Evolutionary conservation across 495 filamentous ascomycete genomes (phyloP).

Genomic region (Tuber umbilicatum): DNA sequence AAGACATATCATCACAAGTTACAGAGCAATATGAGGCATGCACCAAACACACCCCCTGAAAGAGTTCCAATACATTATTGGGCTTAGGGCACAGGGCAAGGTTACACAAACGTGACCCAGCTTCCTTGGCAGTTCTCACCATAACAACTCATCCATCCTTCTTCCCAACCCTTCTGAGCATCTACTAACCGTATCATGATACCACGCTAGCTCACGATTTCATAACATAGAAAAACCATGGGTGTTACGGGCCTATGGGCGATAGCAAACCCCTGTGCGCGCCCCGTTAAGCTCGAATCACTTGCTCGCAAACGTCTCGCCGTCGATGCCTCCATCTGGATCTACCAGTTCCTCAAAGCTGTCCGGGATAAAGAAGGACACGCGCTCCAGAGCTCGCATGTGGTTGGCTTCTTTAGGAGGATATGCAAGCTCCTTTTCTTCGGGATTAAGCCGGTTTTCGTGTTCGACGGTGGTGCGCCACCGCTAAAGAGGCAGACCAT

Average conservation of each 20-base stretch:
- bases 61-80: neutral
- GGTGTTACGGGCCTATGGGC: constrained; percentile 97
- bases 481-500: constrained; percentile 88
- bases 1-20: neutral
- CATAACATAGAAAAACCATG: constrained; percentile 52
- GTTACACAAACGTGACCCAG: constrained; percentile 27
- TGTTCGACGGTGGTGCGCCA: constrained; percentile 94
- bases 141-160: constrained; percentile 6
- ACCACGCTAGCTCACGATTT: constrained; percentile 11
- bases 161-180: constrained; percentile 5
- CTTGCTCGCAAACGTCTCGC: constrained; percentile 91
- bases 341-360: constrained; percentile 98
- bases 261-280: constrained; percentile 83
- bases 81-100: constrained; percentile 18
- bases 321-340: constrained; percentile 98
- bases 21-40: neutral
- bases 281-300: constrained; percentile 86
- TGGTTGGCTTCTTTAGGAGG: constrained; percentile 94
- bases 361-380: constrained; percentile 98
- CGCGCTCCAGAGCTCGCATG: constrained; percentile 85
- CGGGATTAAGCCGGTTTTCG: constrained; percentile 94
- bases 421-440: constrained; percentile 96
- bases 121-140: neutral
- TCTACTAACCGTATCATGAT: constrained; percentile 3
- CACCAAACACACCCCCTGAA: neutral